Evolutionary conservation across 345 rosid species (phyloP).

Genomic region (Heritiera littoralis): DNA sequence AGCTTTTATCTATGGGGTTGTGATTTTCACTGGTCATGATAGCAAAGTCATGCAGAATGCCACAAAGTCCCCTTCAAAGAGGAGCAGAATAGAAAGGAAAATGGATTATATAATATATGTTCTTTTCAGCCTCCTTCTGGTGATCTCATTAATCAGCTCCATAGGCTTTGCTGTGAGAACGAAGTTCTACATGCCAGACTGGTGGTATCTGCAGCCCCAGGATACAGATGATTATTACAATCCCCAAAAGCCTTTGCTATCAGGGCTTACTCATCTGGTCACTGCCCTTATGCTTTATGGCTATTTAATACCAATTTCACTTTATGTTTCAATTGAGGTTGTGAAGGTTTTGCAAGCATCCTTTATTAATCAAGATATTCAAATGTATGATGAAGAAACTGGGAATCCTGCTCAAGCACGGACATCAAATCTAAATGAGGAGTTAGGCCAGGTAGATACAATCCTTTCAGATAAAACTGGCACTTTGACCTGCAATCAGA

Average conservation of each 20-base stretch:
- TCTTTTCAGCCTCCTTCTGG: conserved; percentile 70
- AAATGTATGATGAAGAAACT: conserved; percentile 87
- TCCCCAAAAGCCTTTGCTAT: conserved; percentile 54
- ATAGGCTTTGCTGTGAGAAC: conserved; percentile 85
- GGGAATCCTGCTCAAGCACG: conserved; percentile 86
- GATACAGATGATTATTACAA: conserved; percentile 53
- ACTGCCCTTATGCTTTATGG: conserved; percentile 97
- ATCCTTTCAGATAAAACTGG: conserved; percentile 99
- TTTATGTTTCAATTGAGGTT: conserved; percentile 93
- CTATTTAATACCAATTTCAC: conserved; percentile 94
- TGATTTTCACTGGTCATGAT: conserved; percentile 85
- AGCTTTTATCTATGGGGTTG: conserved; percentile 72
- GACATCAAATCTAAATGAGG: conserved; percentile 96
- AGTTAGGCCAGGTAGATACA: conserved; percentile 95
- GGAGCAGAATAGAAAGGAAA: conserved; percentile 79
- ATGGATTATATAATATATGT: conserved; percentile 91
- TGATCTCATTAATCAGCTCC: conserved; percentile 76
- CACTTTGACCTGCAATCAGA: conserved; percentile 97
- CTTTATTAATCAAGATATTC: conserved; percentile 83
- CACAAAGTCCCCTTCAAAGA: conserved; percentile 83
- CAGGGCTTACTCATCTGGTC: conserved; percentile 80
- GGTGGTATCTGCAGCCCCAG: conserved; percentile 78
- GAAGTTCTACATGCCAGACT: conserved; percentile 67
- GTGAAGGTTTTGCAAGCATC: conserved; percentile 96
- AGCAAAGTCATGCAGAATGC: conserved; percentile 96